Evolutionary conservation across 2,329 filamentous ascomycete species (phyloP), one percentile per base, ranked within the genome.

Genomic region (Grosmannia serpens): DNA sequence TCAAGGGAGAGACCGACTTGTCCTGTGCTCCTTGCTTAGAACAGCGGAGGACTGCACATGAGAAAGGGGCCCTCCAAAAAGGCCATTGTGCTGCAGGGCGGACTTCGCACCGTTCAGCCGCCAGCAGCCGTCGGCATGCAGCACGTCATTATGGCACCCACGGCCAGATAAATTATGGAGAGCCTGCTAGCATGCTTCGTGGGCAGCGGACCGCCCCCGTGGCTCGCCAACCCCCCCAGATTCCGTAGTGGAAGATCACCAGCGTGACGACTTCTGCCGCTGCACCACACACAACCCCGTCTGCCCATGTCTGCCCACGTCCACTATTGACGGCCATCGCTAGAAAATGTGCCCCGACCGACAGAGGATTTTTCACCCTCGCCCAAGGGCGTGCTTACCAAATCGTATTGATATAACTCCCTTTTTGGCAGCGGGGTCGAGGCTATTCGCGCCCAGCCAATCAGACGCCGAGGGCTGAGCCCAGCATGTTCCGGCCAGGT

Each of bases 391-490:
- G 20, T 11, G 52, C 22, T 22, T 38, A 26, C 10, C n/a, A 24
- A 44, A n/a, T 29, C 35, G 24, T 57, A 57, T 60, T 58, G 58
- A 59, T 59, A 27, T 58, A 58, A 57, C 51, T 58, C 59, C 60
- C 60, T 60, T 60, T 62, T 62, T 51, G 58, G 60, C 58, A 51
- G 60, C 60, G 62, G 57, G 59, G 58, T 57, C 50, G 15, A 52
- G 35, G 22, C 46, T n/a, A 3, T 2, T 27, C 41, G 47, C 47
- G 13, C 26, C 8, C 33, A 24, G 57, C 62, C 58, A 62, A 63
- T 60, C 55, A 62, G 26, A 41, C 26, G 5, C 15, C 24, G 22
- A 17, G 31, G 20, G 24, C 22, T n/a, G 8, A 22, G 38, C 4
- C 33, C 33, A 11, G 3, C 10, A 51, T 26, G 60, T 59, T 33